Conservation (phyloP, 2,329 filamentous ascomycete species). For the Aspergillus sp. region DNA sequence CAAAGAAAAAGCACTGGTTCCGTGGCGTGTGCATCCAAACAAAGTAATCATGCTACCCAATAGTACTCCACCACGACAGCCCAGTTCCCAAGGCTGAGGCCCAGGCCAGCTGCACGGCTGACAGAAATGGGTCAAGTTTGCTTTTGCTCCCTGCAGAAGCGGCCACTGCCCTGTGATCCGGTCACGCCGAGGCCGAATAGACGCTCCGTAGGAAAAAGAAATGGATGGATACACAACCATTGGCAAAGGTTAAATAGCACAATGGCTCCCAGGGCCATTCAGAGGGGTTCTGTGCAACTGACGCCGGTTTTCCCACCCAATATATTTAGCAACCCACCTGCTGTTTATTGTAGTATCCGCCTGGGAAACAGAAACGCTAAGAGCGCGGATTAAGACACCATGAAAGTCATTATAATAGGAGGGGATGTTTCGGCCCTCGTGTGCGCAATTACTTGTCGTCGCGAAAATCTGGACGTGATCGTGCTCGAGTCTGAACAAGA, state of each 20-base stretch:
- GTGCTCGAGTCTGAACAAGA: neutral
- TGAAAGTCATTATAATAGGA: constrained; percentile 7
- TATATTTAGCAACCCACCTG: no score
- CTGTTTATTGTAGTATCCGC: no score
- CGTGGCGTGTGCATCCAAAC: neutral
- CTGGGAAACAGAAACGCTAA: no score
- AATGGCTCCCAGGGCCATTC: neutral
- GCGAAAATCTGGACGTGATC: neutral
- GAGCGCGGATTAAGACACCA: neutral
- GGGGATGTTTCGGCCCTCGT: neutral
- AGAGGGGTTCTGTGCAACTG: no score
- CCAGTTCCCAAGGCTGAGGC: neutral
- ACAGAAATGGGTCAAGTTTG: neutral
- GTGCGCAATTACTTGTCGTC: constrained; percentile 5
- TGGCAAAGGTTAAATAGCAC: neutral
- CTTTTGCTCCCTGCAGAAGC: neutral
- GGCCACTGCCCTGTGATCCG: neutral
- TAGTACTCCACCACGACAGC: neutral
- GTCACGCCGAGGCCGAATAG: neutral
- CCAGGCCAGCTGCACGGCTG: neutral
- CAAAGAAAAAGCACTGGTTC: neutral
- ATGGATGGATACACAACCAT: neutral
- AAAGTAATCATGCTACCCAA: neutral
- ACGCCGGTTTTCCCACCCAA: no score
- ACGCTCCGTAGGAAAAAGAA: neutral